A percentile compares a stretch with the other conserved stretches of the same genome.
phyloP scores from a whole-genome alignment of 1,284 basidiomycete genomes.

The Phellinidium pouzarii region DNA sequence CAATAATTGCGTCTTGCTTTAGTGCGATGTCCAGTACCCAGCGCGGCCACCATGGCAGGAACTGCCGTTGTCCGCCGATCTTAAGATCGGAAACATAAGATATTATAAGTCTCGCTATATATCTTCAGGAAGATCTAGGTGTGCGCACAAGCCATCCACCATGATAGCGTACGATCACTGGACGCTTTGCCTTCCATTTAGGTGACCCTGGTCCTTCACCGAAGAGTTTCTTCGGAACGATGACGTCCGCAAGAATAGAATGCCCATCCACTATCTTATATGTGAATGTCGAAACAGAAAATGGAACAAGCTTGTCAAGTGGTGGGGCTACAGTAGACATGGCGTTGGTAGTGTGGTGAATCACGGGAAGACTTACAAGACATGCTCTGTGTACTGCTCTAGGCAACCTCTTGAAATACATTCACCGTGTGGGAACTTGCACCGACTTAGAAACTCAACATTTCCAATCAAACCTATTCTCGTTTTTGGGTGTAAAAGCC shows the following conservation, averaged over 20 bases:
- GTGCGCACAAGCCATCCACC: conserved; percentile 14
- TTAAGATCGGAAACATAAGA: not conserved
- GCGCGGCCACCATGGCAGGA: conserved; percentile 5
- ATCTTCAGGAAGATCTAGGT: not conserved
- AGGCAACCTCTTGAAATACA: no score
- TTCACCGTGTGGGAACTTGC: no score
- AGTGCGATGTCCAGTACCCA: conserved; percentile 9
- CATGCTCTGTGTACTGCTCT: no score
- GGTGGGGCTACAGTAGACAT: not conserved
- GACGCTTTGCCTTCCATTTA: conserved; percentile 4
- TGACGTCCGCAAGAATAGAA: conserved; percentile 13
- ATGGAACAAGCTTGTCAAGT: conserved; percentile 7
- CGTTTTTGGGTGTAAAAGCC: no score
- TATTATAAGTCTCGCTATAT: not conserved
- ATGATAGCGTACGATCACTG: conserved; percentile 11
- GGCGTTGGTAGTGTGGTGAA: no score
- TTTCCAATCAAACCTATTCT: no score
- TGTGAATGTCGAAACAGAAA: conserved; percentile 8
- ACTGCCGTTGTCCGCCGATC: conserved; percentile 12
- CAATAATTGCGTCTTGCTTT: conserved; percentile 8
- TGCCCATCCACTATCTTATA: conserved; percentile 15
- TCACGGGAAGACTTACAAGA: no score
- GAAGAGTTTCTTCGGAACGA: conserved; percentile 13
- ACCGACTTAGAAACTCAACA: no score
- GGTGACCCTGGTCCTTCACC: not conserved